These are phyloP conservation scores for Naegleria fowleri DNA, from an alignment of 208 protist genomes.

Conservation along the genomic window DNA sequence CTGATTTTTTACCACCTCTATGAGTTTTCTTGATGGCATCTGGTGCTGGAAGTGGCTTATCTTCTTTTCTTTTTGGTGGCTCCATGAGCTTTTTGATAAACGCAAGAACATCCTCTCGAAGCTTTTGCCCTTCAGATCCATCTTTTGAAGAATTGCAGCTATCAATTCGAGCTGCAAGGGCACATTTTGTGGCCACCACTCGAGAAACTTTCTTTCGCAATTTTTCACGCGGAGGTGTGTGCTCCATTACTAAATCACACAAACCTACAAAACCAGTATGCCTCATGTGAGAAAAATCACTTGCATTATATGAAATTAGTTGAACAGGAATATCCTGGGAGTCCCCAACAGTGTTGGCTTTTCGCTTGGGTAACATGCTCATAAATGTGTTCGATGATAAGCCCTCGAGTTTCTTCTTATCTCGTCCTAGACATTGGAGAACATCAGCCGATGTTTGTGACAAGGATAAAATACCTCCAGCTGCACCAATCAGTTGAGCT, in stretches of 20 bases:
- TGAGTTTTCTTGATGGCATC: neutral
- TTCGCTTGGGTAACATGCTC: neutral
- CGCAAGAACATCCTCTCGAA: conserved; percentile 25
- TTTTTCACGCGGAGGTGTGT: neutral
- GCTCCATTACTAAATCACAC: neutral
- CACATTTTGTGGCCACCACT: neutral
- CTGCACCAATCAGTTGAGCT: conserved; percentile 75
- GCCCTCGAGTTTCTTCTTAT: conserved; percentile 7
- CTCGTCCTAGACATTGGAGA: conserved; percentile 9
- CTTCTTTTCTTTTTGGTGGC: conserved; percentile 30
- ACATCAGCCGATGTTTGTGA: neutral
- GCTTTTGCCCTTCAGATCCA: conserved; percentile 14
- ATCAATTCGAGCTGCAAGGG: conserved; percentile 22
- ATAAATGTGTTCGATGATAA: neutral
- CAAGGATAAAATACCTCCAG: conserved; percentile 38
- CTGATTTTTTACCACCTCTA: conserved; percentile 29
- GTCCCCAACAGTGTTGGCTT: neutral
- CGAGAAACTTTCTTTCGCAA: neutral
- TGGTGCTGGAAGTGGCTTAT: conserved; percentile 39
- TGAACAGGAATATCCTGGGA: neutral
- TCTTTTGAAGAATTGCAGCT: neutral
- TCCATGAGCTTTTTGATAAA: conserved; percentile 37
- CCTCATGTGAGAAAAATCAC: neutral
- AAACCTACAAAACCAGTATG: conserved; percentile 1
- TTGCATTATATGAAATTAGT: neutral